These are phyloP conservation scores for Ustilago curta DNA, from an alignment of 1,284 basidiomycete species.

Conservation along the genomic window DNA sequence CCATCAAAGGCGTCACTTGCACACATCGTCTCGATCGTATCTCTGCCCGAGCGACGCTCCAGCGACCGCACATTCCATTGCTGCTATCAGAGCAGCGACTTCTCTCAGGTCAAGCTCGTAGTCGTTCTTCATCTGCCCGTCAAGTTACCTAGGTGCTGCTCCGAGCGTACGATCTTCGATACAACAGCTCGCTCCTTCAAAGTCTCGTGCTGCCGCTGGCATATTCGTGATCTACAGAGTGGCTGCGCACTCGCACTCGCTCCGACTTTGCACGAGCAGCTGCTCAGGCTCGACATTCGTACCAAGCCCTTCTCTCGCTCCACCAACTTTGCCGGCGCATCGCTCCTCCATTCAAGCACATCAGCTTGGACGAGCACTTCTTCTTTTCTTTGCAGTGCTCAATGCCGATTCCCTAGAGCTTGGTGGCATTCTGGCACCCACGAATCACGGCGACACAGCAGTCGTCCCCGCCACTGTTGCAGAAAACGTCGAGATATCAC, in stretches of 20 bases:
- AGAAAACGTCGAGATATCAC: conserved; percentile 1
- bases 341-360: background rate
- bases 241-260: background rate
- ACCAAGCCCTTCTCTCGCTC: background rate
- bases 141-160: background rate
- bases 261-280: background rate
- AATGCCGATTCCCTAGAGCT: conserved; percentile 10
- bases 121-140: background rate
- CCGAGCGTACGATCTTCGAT: background rate
- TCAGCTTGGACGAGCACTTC: background rate
- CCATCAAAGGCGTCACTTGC: background rate
- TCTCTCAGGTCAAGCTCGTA: background rate
- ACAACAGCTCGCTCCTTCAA: background rate
- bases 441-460: background rate
- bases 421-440: conserved; percentile 5
- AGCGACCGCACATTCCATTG: background rate
- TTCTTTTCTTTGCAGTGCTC: conserved; percentile 3
- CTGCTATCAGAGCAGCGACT: background rate
- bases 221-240: too few relatives aligned
- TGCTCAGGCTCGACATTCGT: background rate
- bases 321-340: background rate
- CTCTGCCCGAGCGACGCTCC: background rate
- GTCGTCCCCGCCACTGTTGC: background rate
- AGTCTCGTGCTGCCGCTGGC: background rate
- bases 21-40: background rate